phyloP scores from a whole-genome alignment of 305 asterid species.

The Salvia sclarea region DNA sequence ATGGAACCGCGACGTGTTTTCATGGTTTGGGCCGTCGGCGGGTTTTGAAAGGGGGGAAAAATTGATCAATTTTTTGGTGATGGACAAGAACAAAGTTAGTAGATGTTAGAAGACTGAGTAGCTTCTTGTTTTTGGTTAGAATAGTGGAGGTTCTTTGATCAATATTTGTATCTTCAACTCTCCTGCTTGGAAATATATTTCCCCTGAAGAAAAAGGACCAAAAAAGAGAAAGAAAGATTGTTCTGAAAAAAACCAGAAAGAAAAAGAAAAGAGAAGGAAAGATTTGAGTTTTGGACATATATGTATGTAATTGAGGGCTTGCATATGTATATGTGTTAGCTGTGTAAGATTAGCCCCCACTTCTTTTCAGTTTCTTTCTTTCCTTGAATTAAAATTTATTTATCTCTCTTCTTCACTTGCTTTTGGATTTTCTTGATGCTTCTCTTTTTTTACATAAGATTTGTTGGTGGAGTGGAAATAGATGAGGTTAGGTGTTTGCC shows the following conservation, averaged over 20 bases:
- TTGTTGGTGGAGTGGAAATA: neutral
- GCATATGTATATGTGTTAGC: constrained; percentile 42
- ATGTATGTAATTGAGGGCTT: constrained; percentile 42
- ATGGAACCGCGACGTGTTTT: constrained; percentile 17
- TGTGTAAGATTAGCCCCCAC: constrained; percentile 40
- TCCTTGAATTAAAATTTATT: constrained; percentile 14
- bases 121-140: constrained; percentile 45
- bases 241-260: constrained; percentile 31
- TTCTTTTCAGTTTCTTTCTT: neutral
- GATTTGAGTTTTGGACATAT: constrained; percentile 43
- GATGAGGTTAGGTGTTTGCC: too few species aligned
- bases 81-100: constrained; percentile 27
- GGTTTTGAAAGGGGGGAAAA: constrained; percentile 22
- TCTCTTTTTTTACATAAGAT: constrained; percentile 7
- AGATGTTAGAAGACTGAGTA: constrained; percentile 32
- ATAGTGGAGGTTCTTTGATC: constrained; percentile 45
- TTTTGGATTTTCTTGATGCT: constrained; percentile 32
- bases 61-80: constrained; percentile 29
- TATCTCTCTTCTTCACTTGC: constrained; percentile 24
- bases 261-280: constrained; percentile 6
- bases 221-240: neutral
- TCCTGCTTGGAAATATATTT: constrained; percentile 31
- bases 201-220: constrained; percentile 24
- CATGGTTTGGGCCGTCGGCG: constrained; percentile 23
- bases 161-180: constrained; percentile 32